A percentile compares a stretch with the other conserved stretches of the same genome.
Conservation (phyloP, 2,329 filamentous ascomycete species). For the Zymoseptoria passerinii region DNA sequence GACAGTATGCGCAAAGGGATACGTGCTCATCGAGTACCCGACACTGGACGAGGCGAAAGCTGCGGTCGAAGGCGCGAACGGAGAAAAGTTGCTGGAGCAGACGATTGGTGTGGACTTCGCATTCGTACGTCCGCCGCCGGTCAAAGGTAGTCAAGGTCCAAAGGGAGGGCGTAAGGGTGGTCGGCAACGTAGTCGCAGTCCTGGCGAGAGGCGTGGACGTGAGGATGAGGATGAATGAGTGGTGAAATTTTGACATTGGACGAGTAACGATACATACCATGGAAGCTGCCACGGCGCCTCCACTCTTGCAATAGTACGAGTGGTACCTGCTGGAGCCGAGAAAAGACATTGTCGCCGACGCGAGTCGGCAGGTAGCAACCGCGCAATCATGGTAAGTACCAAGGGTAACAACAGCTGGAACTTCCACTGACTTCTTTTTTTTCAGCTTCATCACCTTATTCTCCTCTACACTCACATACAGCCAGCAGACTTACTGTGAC, state of each 20-base stretch:
- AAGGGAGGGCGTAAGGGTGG: conserved; percentile 27
- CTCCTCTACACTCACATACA: neutral
- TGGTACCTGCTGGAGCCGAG: neutral
- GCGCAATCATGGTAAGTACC: neutral
- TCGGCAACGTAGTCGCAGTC: conserved; percentile 38
- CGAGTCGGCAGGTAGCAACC: neutral
- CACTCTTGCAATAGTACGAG: too few species aligned
- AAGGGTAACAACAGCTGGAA: neutral
- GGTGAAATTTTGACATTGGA: too few species aligned
- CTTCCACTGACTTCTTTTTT: neutral
- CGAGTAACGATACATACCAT: too few species aligned
- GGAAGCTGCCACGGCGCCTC: too few species aligned
- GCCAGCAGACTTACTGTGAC: neutral
- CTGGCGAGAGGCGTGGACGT: conserved; percentile 28
- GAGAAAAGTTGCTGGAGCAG: conserved; percentile 71
- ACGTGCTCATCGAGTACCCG: conserved; percentile 76
- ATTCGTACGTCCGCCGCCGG: conserved; percentile 70
- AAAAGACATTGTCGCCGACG: neutral
- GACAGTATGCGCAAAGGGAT: conserved; percentile 49
- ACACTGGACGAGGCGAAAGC: conserved; percentile 70
- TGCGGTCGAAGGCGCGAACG: conserved; percentile 73
- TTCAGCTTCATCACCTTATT: neutral
- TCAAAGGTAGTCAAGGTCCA: conserved; percentile 35
- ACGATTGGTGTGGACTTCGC: conserved; percentile 75
- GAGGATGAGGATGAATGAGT: conserved; percentile 17